Evolutionary conservation across 106 monocot genomes (phyloP), one percentile per base, ranked within the genome.

Genomic region (Posidonia australis): DNA sequence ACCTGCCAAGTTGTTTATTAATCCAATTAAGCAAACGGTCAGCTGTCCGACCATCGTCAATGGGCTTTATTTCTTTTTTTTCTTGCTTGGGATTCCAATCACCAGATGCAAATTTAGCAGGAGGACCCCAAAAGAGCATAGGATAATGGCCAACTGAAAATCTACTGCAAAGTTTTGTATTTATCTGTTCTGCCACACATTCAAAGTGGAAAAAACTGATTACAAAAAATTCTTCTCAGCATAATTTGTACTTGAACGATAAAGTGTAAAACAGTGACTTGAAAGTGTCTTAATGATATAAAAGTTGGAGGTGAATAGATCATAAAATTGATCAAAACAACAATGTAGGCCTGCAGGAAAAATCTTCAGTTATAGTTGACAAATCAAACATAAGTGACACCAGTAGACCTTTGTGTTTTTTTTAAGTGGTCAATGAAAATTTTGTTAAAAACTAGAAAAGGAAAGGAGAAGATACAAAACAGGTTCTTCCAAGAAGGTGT

Each of bases 11-110:
- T 69, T 56, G 70, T 58, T 90, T 87, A 71, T 96, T 96, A 70
- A 96, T 96, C 86, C 86, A 96, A 70, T 81, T 80, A 46, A 96
- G 90, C 59, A 96, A 72, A 9, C 62, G 69, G 0, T 84, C 80
- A 60, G 94, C 83, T 51, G 94, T 96, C 58, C 84, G 84, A 69
- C 68, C 86, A 84, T 90, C 78, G 43, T 84, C 90, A 76, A 96
- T 84, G 28, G 44, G 21, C 44, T 65, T 54, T 54, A 96, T 84
- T 59, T 80, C 84, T 77, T 43, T 90, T 18, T 86, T 78, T 32
- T 78, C 76, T 77, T 90, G 67, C 42, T 82, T 80, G 60, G 86
- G 80, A 69, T 80, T 78, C 90, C 86, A 82, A 48, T 57, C 32
- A 29, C 71, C 74, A 65, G 58, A 65, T 46, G 52, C 54, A 70